These are phyloP conservation scores for Puccinellia tenuiflora DNA, from an alignment of 176 grass and related monocot species.

Conservation along the genomic window DNA sequence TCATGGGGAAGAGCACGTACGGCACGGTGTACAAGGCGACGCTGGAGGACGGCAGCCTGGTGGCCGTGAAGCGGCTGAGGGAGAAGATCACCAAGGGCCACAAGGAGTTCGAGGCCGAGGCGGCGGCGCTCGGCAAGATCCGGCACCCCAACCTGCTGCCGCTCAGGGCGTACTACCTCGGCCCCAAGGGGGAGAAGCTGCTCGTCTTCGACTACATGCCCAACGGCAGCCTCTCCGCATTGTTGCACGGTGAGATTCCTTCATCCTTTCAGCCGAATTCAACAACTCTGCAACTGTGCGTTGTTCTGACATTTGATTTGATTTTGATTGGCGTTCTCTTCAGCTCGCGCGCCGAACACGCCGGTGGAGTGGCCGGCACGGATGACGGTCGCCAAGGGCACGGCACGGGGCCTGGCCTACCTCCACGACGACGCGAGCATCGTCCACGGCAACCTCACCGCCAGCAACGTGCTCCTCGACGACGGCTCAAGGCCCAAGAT, in stretches of 20 bases:
- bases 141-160: slow-evolving; percentile 25
- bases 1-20: slow-evolving; percentile 28
- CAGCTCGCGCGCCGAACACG: slow-evolving; percentile 50
- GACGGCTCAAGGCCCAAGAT: slow-evolving; percentile 45
- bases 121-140: slow-evolving; percentile 21
- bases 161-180: slow-evolving; percentile 13
- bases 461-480: slow-evolving; percentile 73
- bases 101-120: slow-evolving; percentile 23
- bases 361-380: slow-evolving; percentile 52
- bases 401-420: slow-evolving; percentile 50
- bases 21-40: slow-evolving; percentile 23
- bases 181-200: slow-evolving; percentile 19
- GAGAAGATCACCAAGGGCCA: slow-evolving; percentile 24
- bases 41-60: slow-evolving; percentile 27
- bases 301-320: background rate
- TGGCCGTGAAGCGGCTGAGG: slow-evolving; percentile 24
- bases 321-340: background rate
- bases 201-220: slow-evolving; percentile 18
- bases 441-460: slow-evolving; percentile 73
- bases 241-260: slow-evolving; percentile 1
- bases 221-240: slow-evolving; percentile 16
- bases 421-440: slow-evolving; percentile 58
- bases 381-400: slow-evolving; percentile 63
- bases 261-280: background rate
- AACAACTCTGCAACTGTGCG: background rate